These are phyloP conservation scores for Agaricus sinodeliciosus DNA, from an alignment of 768 basidiomycete genomes.

Conservation along the genomic window DNA sequence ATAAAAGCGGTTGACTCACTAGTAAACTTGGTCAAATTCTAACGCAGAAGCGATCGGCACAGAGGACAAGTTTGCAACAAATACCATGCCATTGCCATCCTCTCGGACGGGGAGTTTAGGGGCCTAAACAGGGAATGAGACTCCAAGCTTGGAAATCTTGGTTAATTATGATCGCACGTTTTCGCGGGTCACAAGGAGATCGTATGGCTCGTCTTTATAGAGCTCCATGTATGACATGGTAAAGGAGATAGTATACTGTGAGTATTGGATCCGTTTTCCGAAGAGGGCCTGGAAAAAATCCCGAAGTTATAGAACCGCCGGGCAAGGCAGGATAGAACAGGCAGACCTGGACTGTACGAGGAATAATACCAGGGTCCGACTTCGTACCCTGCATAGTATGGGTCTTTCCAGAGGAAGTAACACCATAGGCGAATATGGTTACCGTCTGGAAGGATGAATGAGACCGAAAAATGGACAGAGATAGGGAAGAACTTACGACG, in stretches of 20 bases:
- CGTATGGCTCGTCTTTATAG: conserved; percentile 88
- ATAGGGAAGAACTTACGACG: conserved; percentile 40
- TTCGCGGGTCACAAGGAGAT: conserved; percentile 70
- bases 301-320: neutral
- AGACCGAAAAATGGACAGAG: neutral
- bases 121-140: conserved; percentile 24
- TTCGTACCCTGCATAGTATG: conserved; percentile 87
- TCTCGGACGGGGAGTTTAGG: conserved; percentile 49
- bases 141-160: neutral
- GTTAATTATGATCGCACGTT: conserved; percentile 34
- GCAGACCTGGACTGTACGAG: conserved; percentile 62
- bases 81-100: conserved; percentile 46
- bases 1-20: conserved; percentile 22
- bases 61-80: conserved; percentile 46
- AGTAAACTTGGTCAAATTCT: conserved; percentile 42
- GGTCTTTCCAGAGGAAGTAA: conserved; percentile 88
- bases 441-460: conserved; percentile 48
- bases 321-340: neutral
- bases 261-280: conserved; percentile 33
- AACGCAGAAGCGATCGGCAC: conserved; percentile 31
- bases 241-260: conserved; percentile 38
- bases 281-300: conserved; percentile 44
- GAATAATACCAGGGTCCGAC: conserved; percentile 77
- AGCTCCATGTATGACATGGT: conserved; percentile 82
- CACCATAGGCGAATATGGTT: conserved; percentile 87